Percentiles rank a stretch among this genome's conserved stretches.
These are phyloP conservation scores for Penicillium robsamsonii DNA, from an alignment of 495 filamentous ascomycete species.

Conservation along the genomic window DNA sequence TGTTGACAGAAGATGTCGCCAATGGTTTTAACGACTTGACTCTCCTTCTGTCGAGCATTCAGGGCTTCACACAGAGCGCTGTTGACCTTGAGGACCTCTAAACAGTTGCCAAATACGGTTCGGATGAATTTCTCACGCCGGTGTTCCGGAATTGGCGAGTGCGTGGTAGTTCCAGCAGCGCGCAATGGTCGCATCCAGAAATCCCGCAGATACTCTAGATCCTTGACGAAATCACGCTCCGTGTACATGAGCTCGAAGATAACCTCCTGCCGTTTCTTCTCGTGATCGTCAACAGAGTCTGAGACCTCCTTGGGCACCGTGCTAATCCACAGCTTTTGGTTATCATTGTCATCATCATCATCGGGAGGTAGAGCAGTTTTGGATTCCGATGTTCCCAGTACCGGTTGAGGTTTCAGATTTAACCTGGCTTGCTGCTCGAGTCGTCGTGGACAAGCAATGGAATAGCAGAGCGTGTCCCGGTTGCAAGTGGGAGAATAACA, in stretches of 20 bases:
- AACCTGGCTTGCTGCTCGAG: conserved; percentile 92
- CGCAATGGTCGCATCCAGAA: conserved; percentile 97
- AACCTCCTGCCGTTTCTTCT: conserved; percentile 97
- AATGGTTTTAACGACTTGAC: conserved; percentile 80
- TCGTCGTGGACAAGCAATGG: conserved; percentile 92
- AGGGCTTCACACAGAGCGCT: conserved; percentile 80
- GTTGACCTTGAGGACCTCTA: conserved; percentile 92
- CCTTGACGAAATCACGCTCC: conserved; percentile 98
- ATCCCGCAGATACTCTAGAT: conserved; percentile 94
- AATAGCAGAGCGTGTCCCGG: conserved; percentile 91
- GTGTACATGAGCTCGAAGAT: conserved; percentile 99
- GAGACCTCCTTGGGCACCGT: conserved; percentile 94
- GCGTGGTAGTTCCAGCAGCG: conserved; percentile 57
- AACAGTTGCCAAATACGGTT: conserved; percentile 92
- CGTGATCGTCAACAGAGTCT: conserved; percentile 79
- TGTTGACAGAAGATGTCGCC: conserved; percentile 94
- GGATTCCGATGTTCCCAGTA: conserved; percentile 77
- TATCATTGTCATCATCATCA: conserved; percentile 80
- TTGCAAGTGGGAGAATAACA: conserved; percentile 99
- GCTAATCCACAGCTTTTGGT: conserved; percentile 99
- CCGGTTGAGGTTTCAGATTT: conserved; percentile 87
- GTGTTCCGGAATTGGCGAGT: conserved; percentile 84
- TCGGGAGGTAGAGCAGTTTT: conserved; percentile 68
- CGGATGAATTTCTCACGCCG: conserved; percentile 86
- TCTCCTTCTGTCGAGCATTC: conserved; percentile 86